Evolutionary conservation across 2,329 filamentous ascomycete species (phyloP).

Genomic region (Nemania serpens): DNA sequence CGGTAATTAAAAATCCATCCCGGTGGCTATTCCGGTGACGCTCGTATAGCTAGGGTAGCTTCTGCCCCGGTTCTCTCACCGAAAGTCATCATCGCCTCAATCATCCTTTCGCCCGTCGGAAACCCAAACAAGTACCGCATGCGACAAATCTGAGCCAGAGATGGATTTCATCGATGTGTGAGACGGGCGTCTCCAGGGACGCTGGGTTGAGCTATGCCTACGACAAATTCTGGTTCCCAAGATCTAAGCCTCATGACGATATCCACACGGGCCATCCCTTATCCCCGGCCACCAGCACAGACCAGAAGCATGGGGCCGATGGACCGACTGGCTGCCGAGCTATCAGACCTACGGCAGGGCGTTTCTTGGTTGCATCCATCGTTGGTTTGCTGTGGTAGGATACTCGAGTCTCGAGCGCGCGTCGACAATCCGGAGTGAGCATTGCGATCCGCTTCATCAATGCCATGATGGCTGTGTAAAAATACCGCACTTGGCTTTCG

Average conservation of each 20-base stretch:
- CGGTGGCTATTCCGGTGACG: too few species aligned
- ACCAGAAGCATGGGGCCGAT: background rate
- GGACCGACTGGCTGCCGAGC: background rate
- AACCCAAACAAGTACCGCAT: background rate
- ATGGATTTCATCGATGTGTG: too few species aligned
- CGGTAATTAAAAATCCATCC: too few species aligned
- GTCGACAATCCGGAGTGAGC: background rate
- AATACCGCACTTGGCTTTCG: conserved; percentile 1
- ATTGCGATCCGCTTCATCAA: background rate
- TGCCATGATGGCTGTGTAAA: background rate
- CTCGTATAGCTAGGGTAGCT: background rate
- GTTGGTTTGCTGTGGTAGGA: background rate
- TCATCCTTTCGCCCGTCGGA: background rate
- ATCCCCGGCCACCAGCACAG: background rate
- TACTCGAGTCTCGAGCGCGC: background rate
- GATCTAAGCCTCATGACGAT: too few species aligned
- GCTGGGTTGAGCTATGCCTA: too few species aligned
- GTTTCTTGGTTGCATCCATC: background rate
- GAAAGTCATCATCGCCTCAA: background rate
- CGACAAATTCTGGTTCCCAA: too few species aligned
- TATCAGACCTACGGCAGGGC: background rate
- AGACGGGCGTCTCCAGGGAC: too few species aligned
- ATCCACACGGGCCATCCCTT: background rate
- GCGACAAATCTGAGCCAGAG: background rate
- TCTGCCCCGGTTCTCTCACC: background rate